Evolutionary conservation across 2,329 filamentous ascomycete genomes (phyloP).

Genomic region (Diaporthe vaccinii): DNA sequence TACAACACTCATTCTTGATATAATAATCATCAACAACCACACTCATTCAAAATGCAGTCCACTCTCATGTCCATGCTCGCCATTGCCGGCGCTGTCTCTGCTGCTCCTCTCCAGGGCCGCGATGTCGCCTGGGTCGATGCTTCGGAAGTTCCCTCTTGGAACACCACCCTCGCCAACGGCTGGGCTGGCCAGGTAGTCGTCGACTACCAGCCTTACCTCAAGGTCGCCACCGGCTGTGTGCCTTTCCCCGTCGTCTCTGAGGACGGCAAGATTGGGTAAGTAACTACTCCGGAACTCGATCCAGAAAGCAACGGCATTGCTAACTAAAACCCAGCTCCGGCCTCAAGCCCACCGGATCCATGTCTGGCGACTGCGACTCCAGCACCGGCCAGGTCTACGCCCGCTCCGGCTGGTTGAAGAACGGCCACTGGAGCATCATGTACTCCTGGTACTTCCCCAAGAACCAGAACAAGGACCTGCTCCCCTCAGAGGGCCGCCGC

Average conservation of each 20-base stretch:
- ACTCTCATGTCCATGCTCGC: conserved; percentile 29
- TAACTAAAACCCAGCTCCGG: conserved; percentile 49
- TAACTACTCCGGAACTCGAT: neutral
- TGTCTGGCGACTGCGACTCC: conserved; percentile 50
- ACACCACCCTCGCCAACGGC: neutral
- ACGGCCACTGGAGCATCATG: conserved; percentile 53
- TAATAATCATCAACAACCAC: conserved; percentile 4
- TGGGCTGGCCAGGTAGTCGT: conserved; percentile 13
- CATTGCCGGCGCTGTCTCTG: conserved; percentile 10
- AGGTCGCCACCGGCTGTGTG: conserved; percentile 71
- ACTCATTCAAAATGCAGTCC: conserved; percentile 31
- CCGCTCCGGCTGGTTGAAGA: conserved; percentile 47
- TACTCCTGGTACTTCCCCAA: conserved; percentile 62
- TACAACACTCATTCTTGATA: conserved; percentile 27
- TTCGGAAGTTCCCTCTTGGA: neutral
- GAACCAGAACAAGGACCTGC: conserved; percentile 52
- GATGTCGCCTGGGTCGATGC: conserved; percentile 11
- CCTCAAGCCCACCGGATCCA: conserved; percentile 50
- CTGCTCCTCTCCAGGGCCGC: conserved; percentile 23
- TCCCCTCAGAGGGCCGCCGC: conserved; percentile 48
- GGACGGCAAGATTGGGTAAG: conserved; percentile 62
- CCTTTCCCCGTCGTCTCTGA: conserved; percentile 73
- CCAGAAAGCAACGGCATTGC: neutral
- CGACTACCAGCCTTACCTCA: conserved; percentile 57
- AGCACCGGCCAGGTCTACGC: conserved; percentile 56